phyloP scores from a whole-genome alignment of 2,329 filamentous ascomycete species.

The Cryphonectria naterciae region DNA sequence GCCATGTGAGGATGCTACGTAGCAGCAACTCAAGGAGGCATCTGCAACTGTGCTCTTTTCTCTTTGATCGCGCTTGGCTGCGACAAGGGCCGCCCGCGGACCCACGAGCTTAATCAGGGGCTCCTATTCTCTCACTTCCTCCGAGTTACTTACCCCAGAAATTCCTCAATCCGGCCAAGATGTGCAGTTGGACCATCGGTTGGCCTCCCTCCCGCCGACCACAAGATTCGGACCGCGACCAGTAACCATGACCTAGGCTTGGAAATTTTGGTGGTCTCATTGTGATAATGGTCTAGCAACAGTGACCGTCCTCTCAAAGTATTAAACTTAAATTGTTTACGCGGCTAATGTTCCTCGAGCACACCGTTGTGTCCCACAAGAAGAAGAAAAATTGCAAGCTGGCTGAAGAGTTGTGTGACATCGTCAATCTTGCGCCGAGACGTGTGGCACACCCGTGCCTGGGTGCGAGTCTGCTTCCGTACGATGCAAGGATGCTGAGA shows the following conservation, averaged over 20 bases:
- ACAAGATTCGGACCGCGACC: neutral
- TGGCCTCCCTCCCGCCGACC: neutral
- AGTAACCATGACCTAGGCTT: neutral
- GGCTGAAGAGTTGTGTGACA: neutral
- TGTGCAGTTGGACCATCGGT: neutral
- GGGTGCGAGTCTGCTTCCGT: neutral
- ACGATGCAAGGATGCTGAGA: neutral
- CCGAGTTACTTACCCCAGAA: neutral
- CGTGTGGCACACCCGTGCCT: neutral
- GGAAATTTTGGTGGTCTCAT: neutral
- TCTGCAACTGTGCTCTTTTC: neutral
- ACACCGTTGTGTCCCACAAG: neutral
- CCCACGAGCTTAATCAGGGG: constrained; percentile 1
- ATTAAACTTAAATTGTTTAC: neutral
- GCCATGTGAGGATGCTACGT: neutral
- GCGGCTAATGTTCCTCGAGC: neutral
- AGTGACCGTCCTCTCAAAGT: neutral
- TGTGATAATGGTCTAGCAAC: neutral
- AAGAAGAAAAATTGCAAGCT: neutral
- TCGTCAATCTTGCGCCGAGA: neutral
- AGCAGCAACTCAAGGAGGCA: neutral
- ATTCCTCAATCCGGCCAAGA: neutral
- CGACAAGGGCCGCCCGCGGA: neutral
- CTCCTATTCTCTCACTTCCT: neutral
- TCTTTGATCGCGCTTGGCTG: neutral